Conservation (phyloP, 768 basidiomycete species). For the Mycena venus region DNA sequence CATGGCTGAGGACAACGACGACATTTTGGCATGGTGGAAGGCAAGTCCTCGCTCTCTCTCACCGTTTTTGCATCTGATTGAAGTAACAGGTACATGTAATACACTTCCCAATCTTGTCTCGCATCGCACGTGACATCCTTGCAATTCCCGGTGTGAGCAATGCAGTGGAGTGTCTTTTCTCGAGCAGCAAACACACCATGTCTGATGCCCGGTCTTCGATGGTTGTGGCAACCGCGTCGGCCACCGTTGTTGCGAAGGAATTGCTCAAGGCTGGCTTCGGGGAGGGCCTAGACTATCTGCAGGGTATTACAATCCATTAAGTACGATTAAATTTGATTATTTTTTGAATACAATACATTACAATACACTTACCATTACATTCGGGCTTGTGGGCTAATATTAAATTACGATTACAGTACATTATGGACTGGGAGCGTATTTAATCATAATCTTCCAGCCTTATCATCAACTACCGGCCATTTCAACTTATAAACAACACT, state of each 20-base stretch:
- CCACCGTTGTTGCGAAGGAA: conserved; percentile 30
- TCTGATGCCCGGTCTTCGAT: conserved; percentile 27
- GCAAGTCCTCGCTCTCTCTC: not conserved
- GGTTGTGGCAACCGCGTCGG: conserved; percentile 17
- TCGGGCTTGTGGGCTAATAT: no score
- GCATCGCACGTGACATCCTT: no score
- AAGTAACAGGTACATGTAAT: no score
- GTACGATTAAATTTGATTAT: conserved; percentile 5
- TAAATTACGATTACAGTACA: no score
- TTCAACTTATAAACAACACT: no score
- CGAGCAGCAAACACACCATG: conserved; percentile 27
- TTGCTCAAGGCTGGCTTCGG: conserved; percentile 30
- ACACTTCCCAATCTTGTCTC: no score
- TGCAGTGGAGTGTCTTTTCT: conserved; percentile 34
- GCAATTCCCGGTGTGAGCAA: conserved; percentile 37
- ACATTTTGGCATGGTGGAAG: conserved; percentile 20
- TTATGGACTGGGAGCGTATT: no score
- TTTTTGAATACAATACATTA: no score
- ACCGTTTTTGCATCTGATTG: no score
- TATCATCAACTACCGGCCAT: no score
- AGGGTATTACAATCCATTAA: conserved; percentile 22
- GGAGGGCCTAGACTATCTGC: conserved; percentile 23
- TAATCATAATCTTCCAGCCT: no score
- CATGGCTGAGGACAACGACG: conserved; percentile 1
- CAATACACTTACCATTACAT: no score